Conservation (phyloP, 331 rosid species). For the Malus hybrid region DNA sequence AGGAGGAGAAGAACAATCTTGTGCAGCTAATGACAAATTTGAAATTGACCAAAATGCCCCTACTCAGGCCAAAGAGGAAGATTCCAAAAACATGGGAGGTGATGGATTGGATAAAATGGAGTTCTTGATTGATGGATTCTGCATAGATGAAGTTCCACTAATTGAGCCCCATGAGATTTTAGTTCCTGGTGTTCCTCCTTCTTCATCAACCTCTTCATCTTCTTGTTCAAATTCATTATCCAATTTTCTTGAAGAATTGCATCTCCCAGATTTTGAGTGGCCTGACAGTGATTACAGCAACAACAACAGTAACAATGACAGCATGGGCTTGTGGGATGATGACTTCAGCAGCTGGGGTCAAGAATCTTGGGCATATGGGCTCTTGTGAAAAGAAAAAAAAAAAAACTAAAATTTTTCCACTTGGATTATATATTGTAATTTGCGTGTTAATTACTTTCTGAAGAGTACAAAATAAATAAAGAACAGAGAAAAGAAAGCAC, state of each 20-base stretch:
- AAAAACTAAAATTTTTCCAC: background rate
- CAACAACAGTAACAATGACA: constrained; percentile 7
- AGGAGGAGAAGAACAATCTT: background rate
- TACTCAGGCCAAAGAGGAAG: constrained; percentile 16
- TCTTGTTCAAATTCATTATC: constrained; percentile 39
- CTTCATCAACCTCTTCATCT: constrained; percentile 40
- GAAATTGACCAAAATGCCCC: constrained; percentile 16
- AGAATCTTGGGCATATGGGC: constrained; percentile 40
- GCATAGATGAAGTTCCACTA: constrained; percentile 58
- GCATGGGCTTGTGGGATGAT: constrained; percentile 45
- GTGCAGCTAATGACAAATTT: background rate
- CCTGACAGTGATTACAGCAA: constrained; percentile 17
- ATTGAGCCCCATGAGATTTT: constrained; percentile 43
- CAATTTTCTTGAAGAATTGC: constrained; percentile 40
- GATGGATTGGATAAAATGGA: constrained; percentile 33
- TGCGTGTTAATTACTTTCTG: constrained; percentile 15
- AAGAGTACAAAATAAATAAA: background rate
- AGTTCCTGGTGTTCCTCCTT: constrained; percentile 20
- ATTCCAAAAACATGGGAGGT: constrained; percentile 7
- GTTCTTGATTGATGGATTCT: constrained; percentile 32
- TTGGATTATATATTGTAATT: constrained; percentile 24
- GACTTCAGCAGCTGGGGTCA: constrained; percentile 59
- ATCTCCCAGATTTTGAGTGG: constrained; percentile 62
- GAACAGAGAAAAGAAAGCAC: background rate
- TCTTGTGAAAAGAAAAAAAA: constrained; percentile 24